These are phyloP conservation scores for Bretziella fagacearum DNA, from an alignment of 2,329 filamentous ascomycete species.

Conservation along the genomic window DNA sequence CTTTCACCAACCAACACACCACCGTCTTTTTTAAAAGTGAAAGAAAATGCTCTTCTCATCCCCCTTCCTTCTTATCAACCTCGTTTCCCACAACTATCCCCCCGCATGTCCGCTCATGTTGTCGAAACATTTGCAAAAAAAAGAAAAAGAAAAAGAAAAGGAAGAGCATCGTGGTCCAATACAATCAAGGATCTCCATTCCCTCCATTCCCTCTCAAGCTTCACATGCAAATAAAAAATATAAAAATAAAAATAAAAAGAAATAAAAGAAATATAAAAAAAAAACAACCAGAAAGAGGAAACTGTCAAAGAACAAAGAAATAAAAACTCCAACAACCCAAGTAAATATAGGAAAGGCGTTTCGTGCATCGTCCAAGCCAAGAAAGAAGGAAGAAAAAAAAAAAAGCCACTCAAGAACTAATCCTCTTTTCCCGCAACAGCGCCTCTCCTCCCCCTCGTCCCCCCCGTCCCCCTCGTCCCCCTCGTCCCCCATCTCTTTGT, in stretches of 20 bases:
- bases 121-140: not conserved
- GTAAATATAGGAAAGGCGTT: not conserved
- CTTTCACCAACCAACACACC: too few species aligned
- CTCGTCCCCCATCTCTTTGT: too few species aligned
- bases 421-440: not conserved
- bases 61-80: not conserved
- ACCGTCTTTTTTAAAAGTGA: not conserved
- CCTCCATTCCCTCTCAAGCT: too few species aligned
- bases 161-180: not conserved
- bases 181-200: not conserved
- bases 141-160: not conserved
- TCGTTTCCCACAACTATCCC: too few species aligned
- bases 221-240: too few species aligned
- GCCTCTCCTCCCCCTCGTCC: not conserved
- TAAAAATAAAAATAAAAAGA: too few species aligned
- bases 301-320: conserved; percentile 1
- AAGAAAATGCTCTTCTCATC: too few species aligned
- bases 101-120: too few species aligned
- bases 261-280: too few species aligned
- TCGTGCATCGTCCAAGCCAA: not conserved
- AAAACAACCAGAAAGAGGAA: not conserved
- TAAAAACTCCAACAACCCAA: conserved; percentile 1
- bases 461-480: not conserved
- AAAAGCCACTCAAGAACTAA: not conserved
- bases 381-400: not conserved